A percentile compares a stretch with the other conserved stretches of the same genome.
These are phyloP conservation scores for Tylopilus sp. DNA, from an alignment of 768 basidiomycete genomes.

Conservation along the genomic window DNA sequence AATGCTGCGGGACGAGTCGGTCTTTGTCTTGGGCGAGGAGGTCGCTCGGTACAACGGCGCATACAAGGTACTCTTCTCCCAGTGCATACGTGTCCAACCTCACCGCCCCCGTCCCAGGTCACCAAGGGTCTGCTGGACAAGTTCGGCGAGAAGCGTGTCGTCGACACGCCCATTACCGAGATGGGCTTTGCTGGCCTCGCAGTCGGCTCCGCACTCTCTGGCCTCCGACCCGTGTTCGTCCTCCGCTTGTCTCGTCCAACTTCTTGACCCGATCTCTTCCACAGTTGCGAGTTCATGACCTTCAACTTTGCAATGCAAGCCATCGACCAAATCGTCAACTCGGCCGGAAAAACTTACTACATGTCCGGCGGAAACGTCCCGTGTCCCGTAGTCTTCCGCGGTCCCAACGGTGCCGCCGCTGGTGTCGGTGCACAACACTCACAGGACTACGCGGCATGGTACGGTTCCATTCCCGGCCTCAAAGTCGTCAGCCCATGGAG, in stretches of 20 bases:
- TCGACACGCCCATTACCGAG: conserved; percentile 96
- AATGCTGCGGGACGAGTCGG: conserved; percentile 92
- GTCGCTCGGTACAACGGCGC: conserved; percentile 98
- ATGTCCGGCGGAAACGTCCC: conserved; percentile 99
- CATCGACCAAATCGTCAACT: conserved; percentile 99
- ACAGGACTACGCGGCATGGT: conserved; percentile 97
- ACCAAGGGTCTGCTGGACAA: conserved; percentile 99
- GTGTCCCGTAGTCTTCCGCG: conserved; percentile 98
- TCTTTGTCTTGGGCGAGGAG: conserved; percentile 96
- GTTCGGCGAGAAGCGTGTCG: conserved; percentile 97
- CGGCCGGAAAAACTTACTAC: conserved; percentile 99
- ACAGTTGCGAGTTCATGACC: conserved; percentile 98
- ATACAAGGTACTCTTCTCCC: conserved; percentile 64
- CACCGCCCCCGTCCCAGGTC: conserved; percentile 49
- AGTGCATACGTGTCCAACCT: conserved; percentile 3
- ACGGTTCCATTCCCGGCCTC: conserved; percentile 87
- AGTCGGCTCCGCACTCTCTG: conserved; percentile 90
- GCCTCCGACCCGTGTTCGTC: conserved; percentile 85
- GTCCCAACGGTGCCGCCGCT: conserved; percentile 96
- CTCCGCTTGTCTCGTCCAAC: not conserved
- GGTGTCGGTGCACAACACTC: conserved; percentile 98
- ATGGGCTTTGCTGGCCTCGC: conserved; percentile 99
- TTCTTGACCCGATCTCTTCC: conserved; percentile 7
- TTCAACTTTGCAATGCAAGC: conserved; percentile 99
- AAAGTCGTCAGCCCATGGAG: conserved; percentile 98